These are phyloP conservation scores for Saccharomycopsis crataegensis DNA, from an alignment of 1,139 yeast genomes.

Conservation along the genomic window DNA sequence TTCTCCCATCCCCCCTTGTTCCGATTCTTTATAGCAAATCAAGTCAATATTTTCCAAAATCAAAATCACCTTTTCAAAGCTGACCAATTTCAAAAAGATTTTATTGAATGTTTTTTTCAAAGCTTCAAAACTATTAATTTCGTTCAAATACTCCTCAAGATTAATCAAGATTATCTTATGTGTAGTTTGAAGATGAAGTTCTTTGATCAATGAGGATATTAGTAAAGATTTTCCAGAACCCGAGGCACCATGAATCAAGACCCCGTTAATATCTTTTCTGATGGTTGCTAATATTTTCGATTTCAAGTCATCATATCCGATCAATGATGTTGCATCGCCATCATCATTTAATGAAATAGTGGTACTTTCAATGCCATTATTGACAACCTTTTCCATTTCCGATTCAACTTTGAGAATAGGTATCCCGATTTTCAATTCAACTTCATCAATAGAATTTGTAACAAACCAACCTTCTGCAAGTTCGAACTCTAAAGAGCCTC, in stretches of 20 bases:
- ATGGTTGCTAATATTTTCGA: constrained; percentile 39
- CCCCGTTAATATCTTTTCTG: constrained; percentile 44
- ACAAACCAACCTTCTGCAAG: constrained; percentile 42
- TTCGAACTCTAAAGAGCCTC: constrained; percentile 55
- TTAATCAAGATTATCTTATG: constrained; percentile 41
- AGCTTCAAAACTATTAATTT: constrained; percentile 37
- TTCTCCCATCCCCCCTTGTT: constrained; percentile 50
- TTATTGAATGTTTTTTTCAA: constrained; percentile 43
- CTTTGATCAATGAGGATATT: constrained; percentile 35
- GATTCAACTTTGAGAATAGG: constrained; percentile 36
- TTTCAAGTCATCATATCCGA: constrained; percentile 51
- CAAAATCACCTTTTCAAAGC: constrained; percentile 75
- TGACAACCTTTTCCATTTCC: constrained; percentile 4
- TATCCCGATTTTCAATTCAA: constrained; percentile 37
- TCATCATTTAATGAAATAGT: constrained; percentile 18
- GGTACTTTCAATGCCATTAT: constrained; percentile 4
- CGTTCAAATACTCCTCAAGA: constrained; percentile 51
- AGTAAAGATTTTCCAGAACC: constrained; percentile 77
- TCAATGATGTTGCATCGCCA: constrained; percentile 29
- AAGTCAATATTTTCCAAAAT: constrained; percentile 79
- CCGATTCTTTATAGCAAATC: constrained; percentile 64
- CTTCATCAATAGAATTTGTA: constrained; percentile 28
- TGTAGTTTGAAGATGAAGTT: constrained; percentile 35
- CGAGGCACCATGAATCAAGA: constrained; percentile 60
- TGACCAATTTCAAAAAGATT: constrained; percentile 55